phyloP scores from a whole-genome alignment of 2,329 filamentous ascomycete genomes.

The Ceratocystis colombiana region DNA sequence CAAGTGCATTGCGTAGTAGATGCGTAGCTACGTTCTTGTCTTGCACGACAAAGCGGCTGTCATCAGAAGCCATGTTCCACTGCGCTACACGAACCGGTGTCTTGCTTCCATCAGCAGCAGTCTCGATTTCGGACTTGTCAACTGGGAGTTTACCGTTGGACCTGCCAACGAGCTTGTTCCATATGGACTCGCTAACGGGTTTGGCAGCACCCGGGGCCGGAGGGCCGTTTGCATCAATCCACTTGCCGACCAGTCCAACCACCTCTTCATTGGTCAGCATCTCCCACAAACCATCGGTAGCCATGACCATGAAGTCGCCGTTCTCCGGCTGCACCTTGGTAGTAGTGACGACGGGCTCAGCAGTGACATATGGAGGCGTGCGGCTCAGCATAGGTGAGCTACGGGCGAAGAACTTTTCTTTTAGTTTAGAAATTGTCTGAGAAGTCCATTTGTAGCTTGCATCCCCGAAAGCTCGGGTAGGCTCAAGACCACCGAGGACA shows the following conservation, averaged over 20 bases:
- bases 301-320: slow-evolving; percentile 92
- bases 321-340: slow-evolving; percentile 82
- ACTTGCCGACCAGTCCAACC: slow-evolving; percentile 88
- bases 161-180: slow-evolving; percentile 48
- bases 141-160: slow-evolving; percentile 52
- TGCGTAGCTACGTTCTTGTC: slow-evolving; percentile 96
- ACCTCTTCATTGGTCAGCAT: slow-evolving; percentile 99
- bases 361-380: slow-evolving; percentile 93
- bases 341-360: slow-evolving; percentile 87
- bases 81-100: slow-evolving; percentile 81
- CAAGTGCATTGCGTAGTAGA: slow-evolving; percentile 86
- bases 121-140: slow-evolving; percentile 48
- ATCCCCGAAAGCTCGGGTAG: slow-evolving; percentile 89
- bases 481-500: slow-evolving; percentile 83
- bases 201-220: slow-evolving; percentile 40
- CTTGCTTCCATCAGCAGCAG: slow-evolving; percentile 66
- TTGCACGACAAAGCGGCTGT: slow-evolving; percentile 80
- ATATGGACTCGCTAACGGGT: slow-evolving; percentile 57
- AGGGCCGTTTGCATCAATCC: slow-evolving; percentile 69
- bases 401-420: slow-evolving; percentile 77
- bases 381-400: slow-evolving; percentile 66
- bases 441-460: slow-evolving; percentile 93
- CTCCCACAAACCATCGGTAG: slow-evolving; percentile 95
- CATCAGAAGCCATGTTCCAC: slow-evolving; percentile 69
- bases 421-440: slow-evolving; percentile 73